These are phyloP conservation scores for Penicillium freii DNA, from an alignment of 2,329 filamentous ascomycete genomes.

Conservation along the genomic window DNA sequence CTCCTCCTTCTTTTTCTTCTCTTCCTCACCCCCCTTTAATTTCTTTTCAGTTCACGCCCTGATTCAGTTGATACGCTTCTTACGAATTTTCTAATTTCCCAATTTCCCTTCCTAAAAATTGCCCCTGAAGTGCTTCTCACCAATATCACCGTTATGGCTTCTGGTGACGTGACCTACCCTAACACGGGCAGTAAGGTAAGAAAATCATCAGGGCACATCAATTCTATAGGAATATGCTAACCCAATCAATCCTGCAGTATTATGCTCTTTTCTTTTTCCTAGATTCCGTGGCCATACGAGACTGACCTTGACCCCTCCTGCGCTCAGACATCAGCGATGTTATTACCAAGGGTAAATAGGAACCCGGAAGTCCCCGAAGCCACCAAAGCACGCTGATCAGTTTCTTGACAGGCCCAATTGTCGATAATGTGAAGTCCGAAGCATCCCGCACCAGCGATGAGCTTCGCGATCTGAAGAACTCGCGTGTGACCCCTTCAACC, in stretches of 20 bases:
- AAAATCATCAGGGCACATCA: constrained; percentile 7
- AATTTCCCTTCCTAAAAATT: neutral
- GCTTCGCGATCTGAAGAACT: constrained; percentile 57
- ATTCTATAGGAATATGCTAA: constrained; percentile 13
- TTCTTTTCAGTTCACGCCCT: neutral
- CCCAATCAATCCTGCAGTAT: constrained; percentile 15
- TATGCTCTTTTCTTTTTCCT: neutral
- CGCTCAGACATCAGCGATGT: constrained; percentile 26
- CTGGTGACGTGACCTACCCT: constrained; percentile 40
- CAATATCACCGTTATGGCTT: constrained; percentile 29
- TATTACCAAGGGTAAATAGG: constrained; percentile 26
- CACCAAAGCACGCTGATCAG: constrained; percentile 18
- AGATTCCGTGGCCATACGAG: neutral
- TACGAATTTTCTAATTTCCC: constrained; percentile 5
- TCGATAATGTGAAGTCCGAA: constrained; percentile 57
- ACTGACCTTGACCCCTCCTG: constrained; percentile 17
- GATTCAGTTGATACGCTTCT: constrained; percentile 4
- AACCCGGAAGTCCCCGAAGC: neutral
- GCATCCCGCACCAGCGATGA: constrained; percentile 56
- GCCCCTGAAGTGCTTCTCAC: neutral
- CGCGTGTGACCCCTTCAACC: constrained; percentile 53
- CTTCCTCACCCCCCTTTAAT: neutral
- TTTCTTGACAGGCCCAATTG: constrained; percentile 50
- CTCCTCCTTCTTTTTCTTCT: constrained; percentile 10
- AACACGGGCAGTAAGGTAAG: constrained; percentile 43